Evolutionary conservation across 805 yeast species (phyloP).

Genomic region (Nakazawaea sp.): DNA sequence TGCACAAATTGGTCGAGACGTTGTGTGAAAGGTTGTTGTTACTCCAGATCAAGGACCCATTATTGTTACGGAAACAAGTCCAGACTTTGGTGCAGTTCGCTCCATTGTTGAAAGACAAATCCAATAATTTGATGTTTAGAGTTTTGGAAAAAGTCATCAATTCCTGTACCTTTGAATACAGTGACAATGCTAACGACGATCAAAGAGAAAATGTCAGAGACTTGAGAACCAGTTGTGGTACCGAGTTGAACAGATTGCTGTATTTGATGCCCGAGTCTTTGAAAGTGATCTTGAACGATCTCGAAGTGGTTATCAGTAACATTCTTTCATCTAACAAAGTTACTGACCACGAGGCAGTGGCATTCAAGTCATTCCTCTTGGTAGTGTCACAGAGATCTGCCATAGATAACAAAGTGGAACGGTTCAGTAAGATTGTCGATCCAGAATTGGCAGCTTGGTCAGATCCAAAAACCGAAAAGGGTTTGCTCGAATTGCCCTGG

Average conservation of each 20-base stretch:
- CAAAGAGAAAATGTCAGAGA: slow-evolving; percentile 78
- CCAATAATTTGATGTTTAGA: slow-evolving; percentile 60
- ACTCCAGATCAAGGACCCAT: slow-evolving; percentile 73
- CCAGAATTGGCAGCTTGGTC: slow-evolving; percentile 93
- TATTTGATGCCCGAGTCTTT: slow-evolving; percentile 90
- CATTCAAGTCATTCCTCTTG: slow-evolving; percentile 84
- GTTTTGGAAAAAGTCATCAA: slow-evolving; percentile 80
- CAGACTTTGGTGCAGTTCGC: slow-evolving; percentile 94
- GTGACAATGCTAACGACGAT: slow-evolving; percentile 60
- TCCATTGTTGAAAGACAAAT: slow-evolving; percentile 75
- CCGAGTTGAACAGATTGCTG: slow-evolving; percentile 90
- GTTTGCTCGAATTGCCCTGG: slow-evolving; percentile 88
- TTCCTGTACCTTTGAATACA: slow-evolving; percentile 78
- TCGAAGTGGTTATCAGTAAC: slow-evolving; percentile 73
- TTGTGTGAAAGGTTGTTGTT: slow-evolving; percentile 71
- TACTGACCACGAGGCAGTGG: slow-evolving; percentile 86
- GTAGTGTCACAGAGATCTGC: slow-evolving; percentile 89
- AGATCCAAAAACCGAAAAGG: slow-evolving; percentile 84
- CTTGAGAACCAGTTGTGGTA: slow-evolving; percentile 85
- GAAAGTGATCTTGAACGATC: slow-evolving; percentile 70
- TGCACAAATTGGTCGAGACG: slow-evolving; percentile 52
- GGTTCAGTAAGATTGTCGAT: slow-evolving; percentile 85
- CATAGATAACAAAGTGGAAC: slow-evolving; percentile 57
- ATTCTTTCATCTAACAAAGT: slow-evolving; percentile 65
- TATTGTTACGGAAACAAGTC: slow-evolving; percentile 73